Evolutionary conservation across 1,284 basidiomycete genomes (phyloP).

Genomic region (Mycena citricolor): DNA sequence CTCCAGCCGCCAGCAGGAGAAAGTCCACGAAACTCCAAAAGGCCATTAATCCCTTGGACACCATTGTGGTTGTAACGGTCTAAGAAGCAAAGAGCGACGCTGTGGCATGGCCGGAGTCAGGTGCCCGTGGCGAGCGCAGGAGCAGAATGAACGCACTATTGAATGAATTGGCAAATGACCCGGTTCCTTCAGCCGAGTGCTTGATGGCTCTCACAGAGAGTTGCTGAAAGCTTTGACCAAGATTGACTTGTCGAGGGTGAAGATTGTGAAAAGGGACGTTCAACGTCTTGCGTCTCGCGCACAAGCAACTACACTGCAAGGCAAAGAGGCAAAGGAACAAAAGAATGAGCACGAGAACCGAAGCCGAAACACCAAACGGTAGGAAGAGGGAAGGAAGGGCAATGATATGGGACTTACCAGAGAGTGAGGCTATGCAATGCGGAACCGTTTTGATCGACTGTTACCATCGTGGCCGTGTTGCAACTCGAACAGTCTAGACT

Average conservation of each 20-base stretch:
- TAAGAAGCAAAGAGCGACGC: neutral
- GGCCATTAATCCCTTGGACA: conserved; percentile 66
- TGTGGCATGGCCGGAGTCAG: conserved; percentile 11
- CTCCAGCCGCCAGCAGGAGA: conserved; percentile 67
- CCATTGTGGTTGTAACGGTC: conserved; percentile 47
- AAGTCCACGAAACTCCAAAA: conserved; percentile 72
- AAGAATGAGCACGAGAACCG: conserved; percentile 24
- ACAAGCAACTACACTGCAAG: too few species aligned
- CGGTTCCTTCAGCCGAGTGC: conserved; percentile 17
- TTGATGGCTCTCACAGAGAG: conserved; percentile 36
- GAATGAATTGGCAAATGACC: too few species aligned
- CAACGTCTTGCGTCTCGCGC: conserved; percentile 59
- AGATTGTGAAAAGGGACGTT: conserved; percentile 44
- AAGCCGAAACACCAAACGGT: conserved; percentile 26
- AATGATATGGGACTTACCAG: conserved; percentile 10
- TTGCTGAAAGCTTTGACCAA: conserved; percentile 19
- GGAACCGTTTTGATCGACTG: too few species aligned
- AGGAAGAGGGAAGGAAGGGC: conserved; percentile 30
- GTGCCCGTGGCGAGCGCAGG: conserved; percentile 10
- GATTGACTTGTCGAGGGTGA: conserved; percentile 18
- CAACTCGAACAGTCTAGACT: too few species aligned
- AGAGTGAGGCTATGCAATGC: too few species aligned
- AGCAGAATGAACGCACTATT: too few species aligned
- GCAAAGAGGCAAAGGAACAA: conserved; percentile 32
- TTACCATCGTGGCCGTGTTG: too few species aligned